phyloP scores from a whole-genome alignment of 371 early-diverging fungal species.

The Mortierella sp. region DNA sequence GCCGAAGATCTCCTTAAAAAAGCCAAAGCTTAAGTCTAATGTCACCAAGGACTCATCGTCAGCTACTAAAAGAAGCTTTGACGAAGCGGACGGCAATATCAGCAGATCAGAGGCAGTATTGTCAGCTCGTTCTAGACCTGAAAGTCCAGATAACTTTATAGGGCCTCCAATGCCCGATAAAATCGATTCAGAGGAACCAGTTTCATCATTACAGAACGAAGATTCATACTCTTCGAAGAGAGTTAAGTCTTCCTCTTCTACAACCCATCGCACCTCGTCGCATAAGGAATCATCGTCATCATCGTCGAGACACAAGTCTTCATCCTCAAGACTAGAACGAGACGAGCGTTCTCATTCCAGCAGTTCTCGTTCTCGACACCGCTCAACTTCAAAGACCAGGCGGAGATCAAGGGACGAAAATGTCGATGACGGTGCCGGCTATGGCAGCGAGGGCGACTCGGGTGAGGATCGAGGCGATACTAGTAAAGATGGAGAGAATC shows the following conservation, averaged over 20 bases:
- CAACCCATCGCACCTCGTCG: constrained; percentile 1
- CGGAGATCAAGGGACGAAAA: constrained; percentile 5
- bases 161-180: constrained; percentile 3
- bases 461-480: neutral
- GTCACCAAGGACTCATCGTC: neutral
- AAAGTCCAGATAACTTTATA: constrained; percentile 10
- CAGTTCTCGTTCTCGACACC: constrained; percentile 5
- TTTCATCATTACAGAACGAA: neutral
- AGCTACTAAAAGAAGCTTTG: no score
- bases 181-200: neutral
- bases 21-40: neutral
- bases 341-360: neutral
- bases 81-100: neutral
- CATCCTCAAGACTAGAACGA: constrained; percentile 22
- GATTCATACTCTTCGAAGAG: constrained; percentile 7
- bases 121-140: neutral
- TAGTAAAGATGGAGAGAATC: constrained; percentile 4
- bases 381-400: constrained; percentile 13
- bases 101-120: neutral
- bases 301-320: constrained; percentile 17
- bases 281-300: constrained; percentile 9
- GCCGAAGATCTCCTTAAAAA: constrained; percentile 21
- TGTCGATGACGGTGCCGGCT: neutral
- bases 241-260: neutral
- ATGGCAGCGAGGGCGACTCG: neutral